Conservation (phyloP, 1,284 basidiomycete species). For the Tilletia indica region DNA sequence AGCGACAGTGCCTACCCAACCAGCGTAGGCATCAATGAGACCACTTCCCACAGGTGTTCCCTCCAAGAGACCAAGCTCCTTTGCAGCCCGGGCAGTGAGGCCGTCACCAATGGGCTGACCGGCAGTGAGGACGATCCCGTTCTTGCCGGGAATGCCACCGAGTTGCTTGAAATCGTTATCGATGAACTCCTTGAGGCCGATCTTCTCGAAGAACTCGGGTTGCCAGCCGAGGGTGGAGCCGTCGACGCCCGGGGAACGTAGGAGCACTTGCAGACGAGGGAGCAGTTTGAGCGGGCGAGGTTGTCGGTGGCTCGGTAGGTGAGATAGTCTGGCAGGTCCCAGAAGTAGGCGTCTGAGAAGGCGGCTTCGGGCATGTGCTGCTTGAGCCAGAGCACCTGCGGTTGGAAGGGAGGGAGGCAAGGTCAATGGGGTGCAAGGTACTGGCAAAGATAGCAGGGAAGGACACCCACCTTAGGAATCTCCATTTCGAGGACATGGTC, state of each 20-base stretch:
- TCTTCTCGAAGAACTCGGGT: conserved; percentile 46
- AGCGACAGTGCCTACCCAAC: conserved; percentile 96
- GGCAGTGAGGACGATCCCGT: conserved; percentile 74
- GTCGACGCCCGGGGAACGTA: conserved; percentile 70
- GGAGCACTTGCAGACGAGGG: conserved; percentile 92
- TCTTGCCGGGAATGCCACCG: conserved; percentile 67
- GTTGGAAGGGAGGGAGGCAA: neutral
- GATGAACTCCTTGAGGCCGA: conserved; percentile 57
- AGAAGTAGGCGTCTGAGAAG: conserved; percentile 87
- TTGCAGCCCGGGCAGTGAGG: conserved; percentile 73
- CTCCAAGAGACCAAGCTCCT: conserved; percentile 77
- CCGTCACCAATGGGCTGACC: conserved; percentile 86
- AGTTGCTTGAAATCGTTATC: conserved; percentile 71
- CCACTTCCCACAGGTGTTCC: conserved; percentile 94
- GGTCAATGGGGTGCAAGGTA: too few relatives aligned
- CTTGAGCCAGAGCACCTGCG: conserved; percentile 91
- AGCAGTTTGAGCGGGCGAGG: conserved; percentile 81
- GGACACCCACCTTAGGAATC: neutral
- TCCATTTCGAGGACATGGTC: conserved; percentile 75
- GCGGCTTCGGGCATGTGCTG: conserved; percentile 72
- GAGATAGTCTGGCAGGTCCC: conserved; percentile 94
- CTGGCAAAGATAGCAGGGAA: too few relatives aligned
- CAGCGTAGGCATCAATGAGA: conserved; percentile 96
- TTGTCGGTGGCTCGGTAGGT: conserved; percentile 85
- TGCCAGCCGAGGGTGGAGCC: conserved; percentile 52